phyloP scores from a whole-genome alignment of 2,329 filamentous ascomycete genomes.

The Lecanicillium sp. region DNA sequence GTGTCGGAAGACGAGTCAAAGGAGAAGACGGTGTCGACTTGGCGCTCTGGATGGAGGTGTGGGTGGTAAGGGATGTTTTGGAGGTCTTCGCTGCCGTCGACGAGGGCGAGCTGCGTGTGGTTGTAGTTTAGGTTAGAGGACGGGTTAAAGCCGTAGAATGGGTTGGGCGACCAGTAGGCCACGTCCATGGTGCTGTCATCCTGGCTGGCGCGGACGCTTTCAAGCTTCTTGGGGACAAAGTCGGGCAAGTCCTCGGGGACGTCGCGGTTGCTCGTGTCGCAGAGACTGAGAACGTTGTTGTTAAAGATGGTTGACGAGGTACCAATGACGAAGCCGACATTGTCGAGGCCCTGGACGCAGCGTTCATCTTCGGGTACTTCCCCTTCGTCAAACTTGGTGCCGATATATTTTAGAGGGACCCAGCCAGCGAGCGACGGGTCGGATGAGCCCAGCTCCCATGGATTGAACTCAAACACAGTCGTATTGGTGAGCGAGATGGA shows the following conservation, averaged over 20 bases:
- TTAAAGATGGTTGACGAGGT: conserved; percentile 85
- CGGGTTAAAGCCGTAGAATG: conserved; percentile 60
- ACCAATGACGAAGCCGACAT: conserved; percentile 75
- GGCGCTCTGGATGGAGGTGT: conserved; percentile 62
- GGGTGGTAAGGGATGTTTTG: conserved; percentile 77
- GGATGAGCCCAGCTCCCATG: conserved; percentile 70
- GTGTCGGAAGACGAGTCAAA: conserved; percentile 73
- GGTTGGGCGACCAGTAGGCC: conserved; percentile 62
- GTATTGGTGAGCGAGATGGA: conserved; percentile 54
- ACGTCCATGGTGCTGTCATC: conserved; percentile 60
- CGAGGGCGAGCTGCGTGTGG: conserved; percentile 52
- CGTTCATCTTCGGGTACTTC: conserved; percentile 41
- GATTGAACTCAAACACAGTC: conserved; percentile 71
- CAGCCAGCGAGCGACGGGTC: conserved; percentile 68
- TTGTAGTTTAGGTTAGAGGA: conserved; percentile 48
- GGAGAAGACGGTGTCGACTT: conserved; percentile 74
- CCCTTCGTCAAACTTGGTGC: conserved; percentile 63
- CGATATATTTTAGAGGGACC: conserved; percentile 60
- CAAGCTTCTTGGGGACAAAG: conserved; percentile 42
- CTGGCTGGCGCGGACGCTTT: conserved; percentile 43
- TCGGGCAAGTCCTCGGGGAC: conserved; percentile 30
- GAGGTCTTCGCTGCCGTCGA: conserved; percentile 69
- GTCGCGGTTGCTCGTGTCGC: conserved; percentile 16
- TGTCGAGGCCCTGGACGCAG: conserved; percentile 77
- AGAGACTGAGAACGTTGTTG: conserved; percentile 57